These are phyloP conservation scores for Blastobotrys apis DNA, from an alignment of 1,139 yeast genomes.

Conservation along the genomic window DNA sequence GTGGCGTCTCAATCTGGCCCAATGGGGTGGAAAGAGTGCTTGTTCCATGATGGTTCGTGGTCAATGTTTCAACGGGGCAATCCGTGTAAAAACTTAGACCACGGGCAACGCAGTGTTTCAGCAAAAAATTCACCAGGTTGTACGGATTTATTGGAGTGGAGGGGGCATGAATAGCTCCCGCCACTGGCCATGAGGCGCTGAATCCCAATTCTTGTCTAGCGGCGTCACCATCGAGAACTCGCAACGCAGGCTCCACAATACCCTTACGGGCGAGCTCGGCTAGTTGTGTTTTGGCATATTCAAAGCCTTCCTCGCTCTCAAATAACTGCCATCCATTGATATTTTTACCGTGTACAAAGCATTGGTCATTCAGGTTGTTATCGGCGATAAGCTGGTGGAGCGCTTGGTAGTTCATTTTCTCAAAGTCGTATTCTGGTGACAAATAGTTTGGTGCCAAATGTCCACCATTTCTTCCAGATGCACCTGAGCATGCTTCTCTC, in stretches of 20 bases:
- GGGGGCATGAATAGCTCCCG: constrained; percentile 38
- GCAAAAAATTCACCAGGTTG: constrained; percentile 35
- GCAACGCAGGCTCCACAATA: constrained; percentile 9
- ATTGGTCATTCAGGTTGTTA: constrained; percentile 30
- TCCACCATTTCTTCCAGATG: constrained; percentile 50
- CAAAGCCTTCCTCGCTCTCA: constrained; percentile 20
- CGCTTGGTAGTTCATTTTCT: constrained; percentile 24
- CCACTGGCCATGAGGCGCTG: constrained; percentile 6
- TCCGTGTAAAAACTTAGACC: constrained; percentile 42
- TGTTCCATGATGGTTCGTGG: constrained; percentile 20
- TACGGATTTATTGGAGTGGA: constrained; percentile 44
- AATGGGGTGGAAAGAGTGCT: constrained; percentile 31
- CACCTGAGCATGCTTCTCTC: constrained; percentile 44
- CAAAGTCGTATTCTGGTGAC: constrained; percentile 28
- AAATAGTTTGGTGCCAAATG: constrained; percentile 41
- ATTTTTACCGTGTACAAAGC: constrained; percentile 31
- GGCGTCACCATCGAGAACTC: not conserved
- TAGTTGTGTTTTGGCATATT: constrained; percentile 19
- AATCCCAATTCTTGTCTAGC: constrained; percentile 23
- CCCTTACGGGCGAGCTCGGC: constrained; percentile 18
- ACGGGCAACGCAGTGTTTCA: constrained; percentile 31
- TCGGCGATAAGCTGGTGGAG: constrained; percentile 28
- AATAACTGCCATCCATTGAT: constrained; percentile 37
- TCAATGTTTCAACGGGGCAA: constrained; percentile 35
- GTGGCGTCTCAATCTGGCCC: constrained; percentile 34